Evolutionary conservation across 257 asterid species (phyloP), one percentile per base, ranked within the genome.

Genomic region (Scutellaria galericulata): DNA sequence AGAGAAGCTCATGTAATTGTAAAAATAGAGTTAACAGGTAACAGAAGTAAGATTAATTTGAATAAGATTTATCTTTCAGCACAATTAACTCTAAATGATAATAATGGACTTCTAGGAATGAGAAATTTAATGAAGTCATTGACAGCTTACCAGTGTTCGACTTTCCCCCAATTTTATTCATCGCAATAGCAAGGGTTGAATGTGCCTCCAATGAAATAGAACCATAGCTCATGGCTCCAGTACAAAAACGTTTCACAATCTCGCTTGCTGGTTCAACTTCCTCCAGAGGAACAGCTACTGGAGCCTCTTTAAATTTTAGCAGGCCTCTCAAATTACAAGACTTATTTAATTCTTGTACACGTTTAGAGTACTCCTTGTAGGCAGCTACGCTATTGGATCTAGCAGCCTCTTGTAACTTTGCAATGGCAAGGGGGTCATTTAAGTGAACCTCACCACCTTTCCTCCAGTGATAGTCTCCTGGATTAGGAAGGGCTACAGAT

Each of bases 181-280:
- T 95, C 7, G 99, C 99, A 56, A 85, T 77, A 48, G 99, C 99
- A 78, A 95, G 96, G 65, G 99, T 90, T 35, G 95, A 24, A 71
- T 95, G 99, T 31, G 99, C 94, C 84, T 95, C 99, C 82, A 95
- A 76, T 37, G 99, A 95, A 75, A 95, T 95, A 58, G 99, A 95
- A 50, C 99, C 99, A 72, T 95, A 95, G 79, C 99, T 92, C 98
- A 95, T 95, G 44, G 98, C 99, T 58, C 99, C 99, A 48, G 99
- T 95, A 75, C 91, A 85, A 79, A 95, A 95, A 4, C 94, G 92
- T 70, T 92, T 92, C 9, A 95, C 99, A 71, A 95, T 92, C 84
- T 95, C 99, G 65, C 96, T 92, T 0, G 97, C 97, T 5, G 96
- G 88, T 80, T 95, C 91, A 61, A 92, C 97, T 82, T 95, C 96